Percentiles rank a stretch among this genome's conserved stretches.
These are phyloP conservation scores for Alternaria triticina DNA, from an alignment of 2,329 filamentous ascomycete genomes.

Conservation along the genomic window DNA sequence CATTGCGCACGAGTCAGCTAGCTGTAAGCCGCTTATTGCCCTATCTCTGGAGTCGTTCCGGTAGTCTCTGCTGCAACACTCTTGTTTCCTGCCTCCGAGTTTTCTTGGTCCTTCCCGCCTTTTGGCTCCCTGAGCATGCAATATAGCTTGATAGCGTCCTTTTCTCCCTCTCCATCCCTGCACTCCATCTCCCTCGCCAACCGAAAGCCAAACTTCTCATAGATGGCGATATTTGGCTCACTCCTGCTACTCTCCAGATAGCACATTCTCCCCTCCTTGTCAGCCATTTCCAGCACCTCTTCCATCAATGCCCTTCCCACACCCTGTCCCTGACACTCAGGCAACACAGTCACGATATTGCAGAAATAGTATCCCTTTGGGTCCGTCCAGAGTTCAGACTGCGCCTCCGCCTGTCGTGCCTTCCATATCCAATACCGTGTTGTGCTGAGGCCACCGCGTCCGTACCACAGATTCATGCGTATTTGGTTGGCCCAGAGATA, in stretches of 20 bases:
- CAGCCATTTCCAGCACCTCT: conserved; percentile 67
- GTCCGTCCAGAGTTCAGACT: conserved; percentile 69
- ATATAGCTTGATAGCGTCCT: conserved; percentile 50
- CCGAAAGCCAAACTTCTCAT: conserved; percentile 72
- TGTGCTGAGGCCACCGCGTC: conserved; percentile 71
- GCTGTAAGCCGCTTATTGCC: background rate
- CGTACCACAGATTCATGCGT: conserved; percentile 70
- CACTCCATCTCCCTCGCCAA: conserved; percentile 70
- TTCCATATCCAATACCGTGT: conserved; percentile 79
- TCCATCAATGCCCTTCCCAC: conserved; percentile 70
- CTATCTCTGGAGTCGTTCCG: background rate
- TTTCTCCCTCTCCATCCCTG: conserved; percentile 64
- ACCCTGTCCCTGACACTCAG: conserved; percentile 69
- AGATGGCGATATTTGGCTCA: conserved; percentile 73
- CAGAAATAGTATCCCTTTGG: conserved; percentile 75
- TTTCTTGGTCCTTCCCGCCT: background rate
- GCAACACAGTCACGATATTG: conserved; percentile 74
- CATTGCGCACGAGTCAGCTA: background rate
- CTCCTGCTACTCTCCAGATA: conserved; percentile 75
- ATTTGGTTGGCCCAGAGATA: conserved; percentile 70
- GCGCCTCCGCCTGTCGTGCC: conserved; percentile 65
- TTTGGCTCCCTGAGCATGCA: conserved; percentile 54
- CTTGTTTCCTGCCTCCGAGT: background rate
- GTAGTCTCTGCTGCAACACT: background rate
- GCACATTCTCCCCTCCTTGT: conserved; percentile 68